A percentile compares a stretch with the other conserved stretches of the same genome.
Evolutionary conservation across 2,329 filamentous ascomycete genomes (phyloP).

Genomic region (Ceratocystis alfenasii): DNA sequence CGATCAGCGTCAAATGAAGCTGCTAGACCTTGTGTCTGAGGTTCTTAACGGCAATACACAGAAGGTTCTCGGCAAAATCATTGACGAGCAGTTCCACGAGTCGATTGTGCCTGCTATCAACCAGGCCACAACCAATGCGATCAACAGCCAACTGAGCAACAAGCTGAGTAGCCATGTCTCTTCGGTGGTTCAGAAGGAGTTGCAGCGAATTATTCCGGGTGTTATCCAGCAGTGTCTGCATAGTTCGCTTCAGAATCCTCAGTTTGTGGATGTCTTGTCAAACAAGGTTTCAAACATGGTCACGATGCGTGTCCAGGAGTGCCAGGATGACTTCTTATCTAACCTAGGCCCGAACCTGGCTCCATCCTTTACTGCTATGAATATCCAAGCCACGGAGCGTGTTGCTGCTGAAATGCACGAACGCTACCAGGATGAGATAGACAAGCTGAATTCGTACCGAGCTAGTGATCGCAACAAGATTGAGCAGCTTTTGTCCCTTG

Average conservation of each 20-base stretch:
- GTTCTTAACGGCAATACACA: constrained; percentile 53
- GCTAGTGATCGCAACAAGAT: constrained; percentile 51
- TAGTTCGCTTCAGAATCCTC: constrained; percentile 56
- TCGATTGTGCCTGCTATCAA: constrained; percentile 65
- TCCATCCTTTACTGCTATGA: constrained; percentile 53
- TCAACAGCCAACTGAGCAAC: constrained; percentile 59
- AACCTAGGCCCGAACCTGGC: constrained; percentile 52
- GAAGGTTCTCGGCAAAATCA: constrained; percentile 63
- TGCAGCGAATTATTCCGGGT: constrained; percentile 57
- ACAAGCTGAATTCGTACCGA: constrained; percentile 40
- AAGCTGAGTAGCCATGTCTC: constrained; percentile 55
- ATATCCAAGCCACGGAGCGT: constrained; percentile 54
- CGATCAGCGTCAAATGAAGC: constrained; percentile 40
- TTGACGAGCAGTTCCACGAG: constrained; percentile 62
- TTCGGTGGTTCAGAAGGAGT: constrained; percentile 57
- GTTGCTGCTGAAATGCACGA: constrained; percentile 57
- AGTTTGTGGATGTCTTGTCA: constrained; percentile 55
- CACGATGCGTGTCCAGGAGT: constrained; percentile 56
- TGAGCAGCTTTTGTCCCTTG: constrained; percentile 56
- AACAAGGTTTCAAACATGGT: constrained; percentile 20
- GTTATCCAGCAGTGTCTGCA: constrained; percentile 52
- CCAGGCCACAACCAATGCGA: constrained; percentile 51
- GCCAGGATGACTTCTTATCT: constrained; percentile 57
- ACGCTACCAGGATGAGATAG: constrained; percentile 41
- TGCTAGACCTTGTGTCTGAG: constrained; percentile 47